Percentiles rank a stretch among this genome's conserved stretches.
These are phyloP conservation scores for Aspergillus sp. DNA, from an alignment of 2,329 filamentous ascomycete genomes.

Conservation along the genomic window DNA sequence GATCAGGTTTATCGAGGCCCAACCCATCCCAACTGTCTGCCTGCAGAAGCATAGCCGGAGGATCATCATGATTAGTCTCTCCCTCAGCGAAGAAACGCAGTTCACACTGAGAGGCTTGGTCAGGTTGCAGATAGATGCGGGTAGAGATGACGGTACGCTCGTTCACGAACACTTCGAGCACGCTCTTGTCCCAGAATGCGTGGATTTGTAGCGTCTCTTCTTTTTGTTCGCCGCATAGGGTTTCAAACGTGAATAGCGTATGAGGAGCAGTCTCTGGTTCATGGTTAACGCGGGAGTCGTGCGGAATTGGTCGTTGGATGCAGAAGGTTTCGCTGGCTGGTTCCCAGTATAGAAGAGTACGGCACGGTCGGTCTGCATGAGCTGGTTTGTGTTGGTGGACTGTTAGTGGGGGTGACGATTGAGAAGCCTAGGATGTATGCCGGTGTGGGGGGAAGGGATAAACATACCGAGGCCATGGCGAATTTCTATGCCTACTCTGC, in stretches of 20 bases:
- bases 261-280: slow-evolving; percentile 44
- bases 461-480: slow-evolving; percentile 24
- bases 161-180: slow-evolving; percentile 52
- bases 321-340: slow-evolving; percentile 43
- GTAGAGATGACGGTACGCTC: slow-evolving; percentile 46
- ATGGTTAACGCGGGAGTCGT: slow-evolving; percentile 39
- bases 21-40: slow-evolving; percentile 31
- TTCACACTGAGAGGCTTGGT: slow-evolving; percentile 10
- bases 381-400: neutral
- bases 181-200: slow-evolving; percentile 45
- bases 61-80: neutral
- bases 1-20: neutral
- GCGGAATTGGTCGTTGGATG: slow-evolving; percentile 38
- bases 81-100: slow-evolving; percentile 28
- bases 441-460: neutral
- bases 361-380: slow-evolving; percentile 25
- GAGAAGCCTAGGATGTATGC: slow-evolving; percentile 4
- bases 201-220: slow-evolving; percentile 45
- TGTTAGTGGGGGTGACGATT: neutral
- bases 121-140: slow-evolving; percentile 33
- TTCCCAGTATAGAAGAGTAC: slow-evolving; percentile 45
- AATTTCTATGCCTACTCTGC: slow-evolving; percentile 33
- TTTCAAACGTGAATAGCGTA: slow-evolving; percentile 47
- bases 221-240: slow-evolving; percentile 16
- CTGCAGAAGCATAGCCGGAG: slow-evolving; percentile 17